phyloP scores from a whole-genome alignment of 106 monocot species.

The Dendrobium nobile region DNA sequence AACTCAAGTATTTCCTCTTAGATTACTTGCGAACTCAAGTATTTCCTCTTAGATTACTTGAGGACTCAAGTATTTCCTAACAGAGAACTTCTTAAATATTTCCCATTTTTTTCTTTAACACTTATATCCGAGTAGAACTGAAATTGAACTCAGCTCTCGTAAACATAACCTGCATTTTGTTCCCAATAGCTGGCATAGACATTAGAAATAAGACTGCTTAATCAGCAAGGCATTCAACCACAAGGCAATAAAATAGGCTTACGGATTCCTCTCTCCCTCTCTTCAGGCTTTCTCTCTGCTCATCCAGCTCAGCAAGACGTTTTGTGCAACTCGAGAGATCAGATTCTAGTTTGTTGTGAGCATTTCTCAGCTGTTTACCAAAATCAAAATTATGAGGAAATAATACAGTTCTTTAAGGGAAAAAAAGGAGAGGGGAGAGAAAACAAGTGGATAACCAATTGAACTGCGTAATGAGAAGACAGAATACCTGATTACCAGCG shows the following conservation, averaged over 20 bases:
- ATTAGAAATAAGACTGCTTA: neutral
- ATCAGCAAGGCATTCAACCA: neutral
- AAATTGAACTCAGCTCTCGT: neutral
- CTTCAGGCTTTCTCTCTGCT: conserved; percentile 75
- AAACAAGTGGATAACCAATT: neutral
- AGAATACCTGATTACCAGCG: conserved; percentile 68
- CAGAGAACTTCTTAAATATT: too few species aligned
- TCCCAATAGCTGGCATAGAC: neutral
- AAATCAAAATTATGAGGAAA: conserved; percentile 4
- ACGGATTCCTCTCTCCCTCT: conserved; percentile 95
- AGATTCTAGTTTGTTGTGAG: conserved; percentile 62
- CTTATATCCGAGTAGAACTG: too few species aligned
- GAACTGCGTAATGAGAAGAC: neutral
- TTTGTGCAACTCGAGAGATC: conserved; percentile 57
- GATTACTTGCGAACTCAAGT: too few species aligned
- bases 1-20: too few species aligned
- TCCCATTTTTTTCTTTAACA: neutral
- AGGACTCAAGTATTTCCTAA: too few species aligned
- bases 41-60: too few species aligned
- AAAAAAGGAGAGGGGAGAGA: neutral
- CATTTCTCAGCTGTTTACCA: conserved; percentile 56
- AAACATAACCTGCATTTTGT: neutral
- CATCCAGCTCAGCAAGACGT: conserved; percentile 50
- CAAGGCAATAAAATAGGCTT: conserved; percentile 17
- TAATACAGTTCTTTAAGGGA: neutral